phyloP scores from a whole-genome alignment of 176 grass and related monocot genomes.

The Carex littledalei region DNA sequence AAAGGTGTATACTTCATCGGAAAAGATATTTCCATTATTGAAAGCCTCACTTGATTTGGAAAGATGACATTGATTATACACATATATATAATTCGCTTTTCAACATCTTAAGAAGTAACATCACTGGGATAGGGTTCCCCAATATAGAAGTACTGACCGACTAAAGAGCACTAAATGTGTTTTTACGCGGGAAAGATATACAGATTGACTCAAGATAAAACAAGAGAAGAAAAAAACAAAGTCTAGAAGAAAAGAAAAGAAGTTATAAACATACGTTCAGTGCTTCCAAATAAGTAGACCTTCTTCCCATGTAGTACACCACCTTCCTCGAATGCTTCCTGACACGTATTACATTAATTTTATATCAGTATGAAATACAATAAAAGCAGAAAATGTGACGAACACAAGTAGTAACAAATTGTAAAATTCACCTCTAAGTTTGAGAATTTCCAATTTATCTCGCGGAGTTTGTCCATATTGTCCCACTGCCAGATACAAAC shows the following conservation, averaged over 20 bases:
- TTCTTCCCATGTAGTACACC: constrained; percentile 74
- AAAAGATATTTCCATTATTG: not conserved
- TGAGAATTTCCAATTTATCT: constrained; percentile 84
- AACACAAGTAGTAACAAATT: not conserved
- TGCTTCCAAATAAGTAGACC: constrained; percentile 84
- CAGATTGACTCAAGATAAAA: not conserved
- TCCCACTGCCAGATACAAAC: constrained; percentile 61
- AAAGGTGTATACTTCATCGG: not conserved
- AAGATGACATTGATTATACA: too few species aligned
- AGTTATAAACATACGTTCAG: constrained; percentile 48
- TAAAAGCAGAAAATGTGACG: not conserved
- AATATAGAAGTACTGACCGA: not conserved
- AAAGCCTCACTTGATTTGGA: not conserved
- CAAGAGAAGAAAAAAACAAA: not conserved
- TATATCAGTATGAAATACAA: constrained; percentile 1
- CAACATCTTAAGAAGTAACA: not conserved
- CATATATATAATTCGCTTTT: too few species aligned
- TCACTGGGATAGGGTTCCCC: not conserved
- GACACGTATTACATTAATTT: constrained; percentile 19
- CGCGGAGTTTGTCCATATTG: constrained; percentile 74
- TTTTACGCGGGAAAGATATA: not conserved
- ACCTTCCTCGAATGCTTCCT: constrained; percentile 74
- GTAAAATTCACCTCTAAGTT: constrained; percentile 64
- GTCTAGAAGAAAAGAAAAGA: not conserved
- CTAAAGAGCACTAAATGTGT: not conserved